Base-by-base conservation (phyloP, 129 eudicot species). In the Dittrichia graveolens region DNA sequence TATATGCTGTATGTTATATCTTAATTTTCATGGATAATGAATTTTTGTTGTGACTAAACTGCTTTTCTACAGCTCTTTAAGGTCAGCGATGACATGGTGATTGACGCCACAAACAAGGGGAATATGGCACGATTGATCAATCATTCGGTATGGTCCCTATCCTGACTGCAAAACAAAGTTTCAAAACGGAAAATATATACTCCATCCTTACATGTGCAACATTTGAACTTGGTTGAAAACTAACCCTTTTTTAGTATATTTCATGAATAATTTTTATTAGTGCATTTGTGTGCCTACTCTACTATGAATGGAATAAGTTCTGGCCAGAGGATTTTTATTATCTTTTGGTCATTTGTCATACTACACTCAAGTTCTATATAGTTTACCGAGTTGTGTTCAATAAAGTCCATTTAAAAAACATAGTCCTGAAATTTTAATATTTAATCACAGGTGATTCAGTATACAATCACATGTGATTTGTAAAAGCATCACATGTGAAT, bases 91-190 rank as follows among this genome's bases (percentile, higher is more conserved):
- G 91, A 92, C 73, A 74, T 89, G 7, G 96, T 92, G 44, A 79
- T 92, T 72, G 98, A 92, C 63, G 94, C 98, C 52, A 92, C 96
- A 40, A 47, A 82, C 58, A 85, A 71, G 59, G 98, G 98, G 72
- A 92, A 89, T 49, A 87, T 92, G n/a, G 96, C 88, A 0, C 98
- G 98, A 53, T 70, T 92, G 75, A 92, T 92, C 61, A 92, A 92
- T 67, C 98, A 92, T 66, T 92, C 98, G 71, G 98, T 92, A 85
- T 75, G 88, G 69, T 49, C 42, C 15, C 58, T 12, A 19, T 47
- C 61, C 15, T 41, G 34, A n/a, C 31, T 18, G 4, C 39, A 18
- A 64, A 64, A 11, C n/a, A 5, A 3, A 59, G 42, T 24, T 24
- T 24, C 31, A 24, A 24, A 24, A 10, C 3, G 7, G 31, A 24